Conservation (phyloP, 495 filamentous ascomycete species). For the Trichocladium antarcticum region DNA sequence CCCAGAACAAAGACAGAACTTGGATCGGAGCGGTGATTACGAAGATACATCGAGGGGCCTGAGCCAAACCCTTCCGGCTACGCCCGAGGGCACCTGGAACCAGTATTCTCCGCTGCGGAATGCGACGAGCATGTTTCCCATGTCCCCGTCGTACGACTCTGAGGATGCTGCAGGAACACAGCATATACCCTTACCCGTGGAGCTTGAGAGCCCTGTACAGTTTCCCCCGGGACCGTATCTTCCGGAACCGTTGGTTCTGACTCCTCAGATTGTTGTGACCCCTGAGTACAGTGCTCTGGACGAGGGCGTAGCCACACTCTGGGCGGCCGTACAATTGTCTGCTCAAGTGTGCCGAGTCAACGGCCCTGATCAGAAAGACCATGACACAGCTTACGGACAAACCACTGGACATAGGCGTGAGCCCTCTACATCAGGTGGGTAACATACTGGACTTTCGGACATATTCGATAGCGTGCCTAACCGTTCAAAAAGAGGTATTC, state of each 20-base stretch:
- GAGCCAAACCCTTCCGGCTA: neutral
- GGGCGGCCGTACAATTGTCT: constrained; percentile 40
- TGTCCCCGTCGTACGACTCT: constrained; percentile 4
- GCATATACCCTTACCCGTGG: neutral
- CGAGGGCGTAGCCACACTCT: constrained; percentile 26
- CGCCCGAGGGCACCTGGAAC: neutral
- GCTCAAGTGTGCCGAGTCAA: constrained; percentile 24
- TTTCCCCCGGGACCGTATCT: neutral
- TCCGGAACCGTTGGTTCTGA: constrained; percentile 26
- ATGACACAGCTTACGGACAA: neutral
- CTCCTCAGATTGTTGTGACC: constrained; percentile 34
- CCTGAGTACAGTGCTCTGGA: constrained; percentile 43
- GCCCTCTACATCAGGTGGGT: constrained; percentile 8
- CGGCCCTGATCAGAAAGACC: neutral
- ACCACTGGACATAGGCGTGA: neutral
- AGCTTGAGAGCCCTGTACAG: neutral
- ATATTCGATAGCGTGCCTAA: neutral
- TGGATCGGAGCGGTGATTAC: neutral
- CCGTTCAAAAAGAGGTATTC: constrained; percentile 13
- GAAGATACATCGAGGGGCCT: neutral
- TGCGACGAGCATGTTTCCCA: constrained; percentile 12
- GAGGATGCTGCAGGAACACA: neutral
- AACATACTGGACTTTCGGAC: neutral
- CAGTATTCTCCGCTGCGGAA: constrained; percentile 1
- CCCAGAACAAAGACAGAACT: neutral